These are phyloP conservation scores for Neofusicoccum laricinum DNA, from an alignment of 2,329 filamentous ascomycete genomes.

Conservation along the genomic window DNA sequence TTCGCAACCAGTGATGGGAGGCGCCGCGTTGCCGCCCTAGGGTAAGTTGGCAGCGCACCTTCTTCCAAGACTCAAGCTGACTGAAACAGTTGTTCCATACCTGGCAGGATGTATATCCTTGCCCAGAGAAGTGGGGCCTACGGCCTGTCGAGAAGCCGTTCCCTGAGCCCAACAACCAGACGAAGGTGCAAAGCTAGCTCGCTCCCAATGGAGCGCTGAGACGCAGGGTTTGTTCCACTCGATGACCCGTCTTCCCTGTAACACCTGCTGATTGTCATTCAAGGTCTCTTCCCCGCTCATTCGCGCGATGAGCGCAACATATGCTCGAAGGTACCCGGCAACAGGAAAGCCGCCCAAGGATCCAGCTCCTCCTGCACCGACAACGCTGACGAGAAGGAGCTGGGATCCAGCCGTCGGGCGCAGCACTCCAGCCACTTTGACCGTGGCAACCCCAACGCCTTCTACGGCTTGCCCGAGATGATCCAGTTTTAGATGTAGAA, in stretches of 20 bases:
- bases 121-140: too few species aligned
- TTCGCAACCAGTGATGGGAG: conserved; percentile 94
- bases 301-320: not conserved
- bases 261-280: not conserved
- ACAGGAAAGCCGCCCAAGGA: too few species aligned
- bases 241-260: not conserved
- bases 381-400: too few species aligned
- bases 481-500: too few species aligned
- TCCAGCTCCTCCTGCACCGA: too few species aligned
- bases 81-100: too few species aligned
- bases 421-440: conserved; percentile 4
- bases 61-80: too few species aligned
- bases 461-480: too few species aligned
- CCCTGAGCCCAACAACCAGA: conserved; percentile 77
- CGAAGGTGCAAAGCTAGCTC: conserved; percentile 81
- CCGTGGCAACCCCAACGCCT: conserved; percentile 8
- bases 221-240: conserved; percentile 6
- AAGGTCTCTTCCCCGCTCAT: conserved; percentile 8
- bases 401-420: too few species aligned
- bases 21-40: conserved; percentile 78
- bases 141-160: conserved; percentile 80
- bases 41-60: conserved; percentile 44
- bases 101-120: too few species aligned
- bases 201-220: conserved; percentile 76
- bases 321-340: too few species aligned